Evolutionary conservation across 148 eudicot species (phyloP), one percentile per base, ranked within the genome.

Genomic region (Arctostaphylos glauca): DNA sequence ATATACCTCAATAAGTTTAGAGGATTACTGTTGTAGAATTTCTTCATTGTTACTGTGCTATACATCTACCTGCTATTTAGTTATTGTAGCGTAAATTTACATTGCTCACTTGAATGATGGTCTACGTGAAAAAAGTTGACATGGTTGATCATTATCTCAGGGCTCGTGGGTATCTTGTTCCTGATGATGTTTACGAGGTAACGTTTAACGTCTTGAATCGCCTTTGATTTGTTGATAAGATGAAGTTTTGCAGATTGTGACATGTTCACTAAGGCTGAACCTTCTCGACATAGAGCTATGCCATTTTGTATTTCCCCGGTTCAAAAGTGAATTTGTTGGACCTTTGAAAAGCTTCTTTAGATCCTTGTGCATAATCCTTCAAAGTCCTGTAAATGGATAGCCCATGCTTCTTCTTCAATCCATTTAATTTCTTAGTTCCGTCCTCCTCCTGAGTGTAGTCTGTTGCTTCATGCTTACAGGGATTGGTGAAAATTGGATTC

Each of bases 171-270:
- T 92, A 80, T 87, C 95, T 94, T 86, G 87, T 85, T 78, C 92
- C 85, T 83, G 93, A 94, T 58, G 98, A 92, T 52, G 93, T 90
- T 79, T 85, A 89, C 53, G 88, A 92, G 95, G 98, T 92, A 92
- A 12, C 38, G 31, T 48, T 52, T 59, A 41, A 56, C 19, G 10
- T 56, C 49, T 23, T 54, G 50, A 48, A 68, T 73, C 16, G 54
- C 46, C 38, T 71, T 79, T 46, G 67, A 23, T 38, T 71, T 49
- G 68, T 64, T n/a, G 78, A 55, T 64, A 38, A 23, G 7, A 43
- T 52, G 76, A 77, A 66, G 73, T 54, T 77, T 50, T 75, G 16
- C 62, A 16, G 13, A 60, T 38, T 16, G 76, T 67, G 74, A 48
- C 74, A 43, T 68, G 70, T 55, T 78, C n/a, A 15, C 31, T 49